Evolutionary conservation across 1,284 basidiomycete genomes (phyloP).

Genomic region (Phlebopus sp.): DNA sequence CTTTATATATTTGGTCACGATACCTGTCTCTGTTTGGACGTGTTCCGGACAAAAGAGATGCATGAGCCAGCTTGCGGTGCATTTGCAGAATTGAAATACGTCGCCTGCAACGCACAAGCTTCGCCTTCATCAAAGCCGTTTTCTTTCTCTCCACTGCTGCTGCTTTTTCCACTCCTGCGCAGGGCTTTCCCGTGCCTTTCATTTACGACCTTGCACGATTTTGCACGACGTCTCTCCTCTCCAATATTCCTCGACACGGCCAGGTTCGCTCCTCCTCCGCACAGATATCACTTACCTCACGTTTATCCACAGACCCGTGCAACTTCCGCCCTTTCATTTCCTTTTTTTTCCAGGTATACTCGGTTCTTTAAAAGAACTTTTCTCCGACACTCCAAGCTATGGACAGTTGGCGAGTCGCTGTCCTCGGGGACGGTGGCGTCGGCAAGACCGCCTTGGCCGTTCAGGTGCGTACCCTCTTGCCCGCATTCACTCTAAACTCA

Average conservation of each 20-base stretch:
- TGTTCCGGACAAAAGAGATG: slow-evolving; percentile 11
- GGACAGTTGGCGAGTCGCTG: slow-evolving; percentile 91
- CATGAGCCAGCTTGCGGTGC: slow-evolving; percentile 25
- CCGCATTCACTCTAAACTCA: slow-evolving; percentile 11
- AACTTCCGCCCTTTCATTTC: slow-evolving; percentile 11
- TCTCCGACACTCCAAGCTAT: slow-evolving; percentile 42
- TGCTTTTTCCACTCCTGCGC: slow-evolving; percentile 32
- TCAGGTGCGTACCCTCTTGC: slow-evolving; percentile 56
- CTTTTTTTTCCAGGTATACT: slow-evolving; percentile 20
- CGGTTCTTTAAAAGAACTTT: slow-evolving; percentile 24
- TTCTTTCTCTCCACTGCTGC: slow-evolving; percentile 29
- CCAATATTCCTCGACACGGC: slow-evolving; percentile 14
- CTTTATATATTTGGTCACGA: not conserved
- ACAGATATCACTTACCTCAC: slow-evolving; percentile 12
- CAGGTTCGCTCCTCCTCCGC: slow-evolving; percentile 23
- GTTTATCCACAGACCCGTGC: slow-evolving; percentile 11
- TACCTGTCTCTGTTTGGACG: slow-evolving; percentile 6
- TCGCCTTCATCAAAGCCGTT: slow-evolving; percentile 34
- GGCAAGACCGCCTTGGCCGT: slow-evolving; percentile 97
- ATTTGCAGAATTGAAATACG: slow-evolving; percentile 35
- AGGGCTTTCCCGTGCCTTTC: slow-evolving; percentile 35
- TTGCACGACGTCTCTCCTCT: slow-evolving; percentile 53
- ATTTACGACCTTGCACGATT: slow-evolving; percentile 73
- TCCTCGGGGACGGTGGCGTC: slow-evolving; percentile 96
- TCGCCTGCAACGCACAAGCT: slow-evolving; percentile 29